Evolutionary conservation across 75 land plant genomes (phyloP), one percentile per base, ranked within the genome.

Genomic region (Sequoiadendron giganteum): DNA sequence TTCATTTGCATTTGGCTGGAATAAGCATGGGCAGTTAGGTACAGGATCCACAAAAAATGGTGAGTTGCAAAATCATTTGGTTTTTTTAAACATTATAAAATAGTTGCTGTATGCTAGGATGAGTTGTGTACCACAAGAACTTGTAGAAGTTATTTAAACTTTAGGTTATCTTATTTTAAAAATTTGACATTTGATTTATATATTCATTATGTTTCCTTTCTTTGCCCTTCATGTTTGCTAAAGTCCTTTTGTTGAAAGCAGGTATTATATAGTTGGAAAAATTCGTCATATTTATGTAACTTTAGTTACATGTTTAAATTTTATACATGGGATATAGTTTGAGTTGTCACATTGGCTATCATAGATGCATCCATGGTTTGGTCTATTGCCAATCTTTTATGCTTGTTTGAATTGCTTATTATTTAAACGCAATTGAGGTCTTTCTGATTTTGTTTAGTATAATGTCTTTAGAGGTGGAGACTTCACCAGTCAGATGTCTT

Each of bases 11-110:
- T 98, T 98, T 94, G 99, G 99, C 11, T 93, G 92, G 92, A 98
- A 98, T 87, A 97, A 98, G 86, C 97, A 98, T 90, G 99, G 99
- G 79, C 99, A 98, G 85, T 88, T 98, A 68, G 99, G 99, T 49
- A 90, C 95, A 34, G 99, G 99, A 58, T 92, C 93, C 38, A 28
- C 84, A 73, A 94, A 91, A 88, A 92, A 91, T 73, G 93, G 93
- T 92, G 21, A 82, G 91, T 54, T 76, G 16, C 28, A 19, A 25
- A 81, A 82, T 28, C 48, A n/a, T 47, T 80, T 82, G 34, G 15
- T 70, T 86, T 38, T 1, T 38, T 65, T 25, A 28, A 25, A 65
- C 28, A 25, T 61, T 25, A 61, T 65, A 14, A 36, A 36, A 34
- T 30, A 4, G 34, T 76, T 38, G 79, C 4, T 15, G 42, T 76